phyloP scores from a whole-genome alignment of 2,329 filamentous ascomycete species.

The Thielaviopsis euricoi region DNA sequence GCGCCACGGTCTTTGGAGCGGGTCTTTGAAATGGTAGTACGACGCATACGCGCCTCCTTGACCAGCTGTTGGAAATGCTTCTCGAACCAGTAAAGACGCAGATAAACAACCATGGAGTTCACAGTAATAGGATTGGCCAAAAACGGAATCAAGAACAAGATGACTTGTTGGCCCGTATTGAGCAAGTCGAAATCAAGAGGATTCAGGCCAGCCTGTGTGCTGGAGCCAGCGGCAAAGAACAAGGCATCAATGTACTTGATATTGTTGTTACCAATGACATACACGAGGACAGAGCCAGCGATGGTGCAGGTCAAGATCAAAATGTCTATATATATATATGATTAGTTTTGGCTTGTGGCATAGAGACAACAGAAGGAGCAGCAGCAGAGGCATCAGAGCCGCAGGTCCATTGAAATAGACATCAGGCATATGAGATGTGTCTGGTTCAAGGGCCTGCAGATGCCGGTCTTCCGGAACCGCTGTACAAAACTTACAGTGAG shows the following conservation, averaged over 20 bases:
- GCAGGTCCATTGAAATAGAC: neutral
- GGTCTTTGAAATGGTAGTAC: slow-evolving; percentile 48
- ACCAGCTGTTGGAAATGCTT: slow-evolving; percentile 82
- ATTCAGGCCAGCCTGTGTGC: slow-evolving; percentile 88
- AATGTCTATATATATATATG: slow-evolving; percentile 35
- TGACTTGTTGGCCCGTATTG: slow-evolving; percentile 56
- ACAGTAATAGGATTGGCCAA: slow-evolving; percentile 71
- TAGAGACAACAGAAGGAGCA: neutral
- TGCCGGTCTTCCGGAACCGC: neutral
- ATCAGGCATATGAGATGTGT: neutral
- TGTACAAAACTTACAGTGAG: slow-evolving; percentile 46
- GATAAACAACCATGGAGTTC: slow-evolving; percentile 72
- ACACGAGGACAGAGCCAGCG: slow-evolving; percentile 63
- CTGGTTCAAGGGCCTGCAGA: neutral
- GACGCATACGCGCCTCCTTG: slow-evolving; percentile 49
- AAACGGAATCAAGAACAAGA: slow-evolving; percentile 56
- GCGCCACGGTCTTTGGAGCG: slow-evolving; percentile 17
- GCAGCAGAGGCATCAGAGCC: neutral
- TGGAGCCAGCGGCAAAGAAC: slow-evolving; percentile 69
- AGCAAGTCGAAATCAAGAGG: slow-evolving; percentile 53
- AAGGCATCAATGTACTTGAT: slow-evolving; percentile 74
- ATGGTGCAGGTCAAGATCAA: slow-evolving; percentile 65
- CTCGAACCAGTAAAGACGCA: slow-evolving; percentile 95
- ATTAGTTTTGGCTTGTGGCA: neutral
- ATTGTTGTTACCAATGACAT: slow-evolving; percentile 36